Conservation (phyloP, 768 basidiomycete genomes). For the Termitomyces sp. region DNA sequence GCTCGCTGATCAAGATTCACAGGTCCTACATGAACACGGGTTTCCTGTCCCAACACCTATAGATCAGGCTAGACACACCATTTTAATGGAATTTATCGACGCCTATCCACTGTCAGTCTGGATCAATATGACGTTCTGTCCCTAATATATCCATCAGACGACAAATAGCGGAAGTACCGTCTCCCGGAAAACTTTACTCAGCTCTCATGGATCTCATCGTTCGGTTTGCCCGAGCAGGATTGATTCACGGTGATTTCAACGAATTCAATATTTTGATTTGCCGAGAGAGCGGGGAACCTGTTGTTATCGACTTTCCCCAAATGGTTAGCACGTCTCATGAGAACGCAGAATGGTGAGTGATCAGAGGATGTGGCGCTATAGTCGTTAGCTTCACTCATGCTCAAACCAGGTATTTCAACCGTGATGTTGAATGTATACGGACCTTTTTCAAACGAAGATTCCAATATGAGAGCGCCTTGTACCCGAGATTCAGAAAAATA, state of each 20-base stretch:
- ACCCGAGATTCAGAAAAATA: constrained; percentile 76
- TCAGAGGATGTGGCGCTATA: background rate
- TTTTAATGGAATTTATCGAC: constrained; percentile 95
- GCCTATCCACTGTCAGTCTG: constrained; percentile 82
- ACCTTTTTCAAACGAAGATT: constrained; percentile 89
- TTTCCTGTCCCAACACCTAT: constrained; percentile 93
- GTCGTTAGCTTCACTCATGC: constrained; percentile 3
- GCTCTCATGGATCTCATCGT: constrained; percentile 93
- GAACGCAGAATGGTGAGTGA: constrained; percentile 88
- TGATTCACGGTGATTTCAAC: constrained; percentile 99
- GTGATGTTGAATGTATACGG: constrained; percentile 95
- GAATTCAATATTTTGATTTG: constrained; percentile 98
- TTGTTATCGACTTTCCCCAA: constrained; percentile 98
- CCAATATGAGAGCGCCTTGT: constrained; percentile 85
- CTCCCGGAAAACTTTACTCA: constrained; percentile 89
- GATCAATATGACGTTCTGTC: constrained; percentile 1
- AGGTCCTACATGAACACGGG: constrained; percentile 88
- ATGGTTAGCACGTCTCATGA: constrained; percentile 97
- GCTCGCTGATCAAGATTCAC: background rate
- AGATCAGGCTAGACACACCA: constrained; percentile 91
- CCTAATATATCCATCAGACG: constrained; percentile 44
- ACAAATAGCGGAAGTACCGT: constrained; percentile 77
- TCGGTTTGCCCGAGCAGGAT: constrained; percentile 84
- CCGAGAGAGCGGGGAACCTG: constrained; percentile 64
- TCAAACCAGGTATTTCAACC: constrained; percentile 89